Conservation (phyloP, 2,329 filamentous ascomycete genomes). For the Ceratocystis variospora region DNA sequence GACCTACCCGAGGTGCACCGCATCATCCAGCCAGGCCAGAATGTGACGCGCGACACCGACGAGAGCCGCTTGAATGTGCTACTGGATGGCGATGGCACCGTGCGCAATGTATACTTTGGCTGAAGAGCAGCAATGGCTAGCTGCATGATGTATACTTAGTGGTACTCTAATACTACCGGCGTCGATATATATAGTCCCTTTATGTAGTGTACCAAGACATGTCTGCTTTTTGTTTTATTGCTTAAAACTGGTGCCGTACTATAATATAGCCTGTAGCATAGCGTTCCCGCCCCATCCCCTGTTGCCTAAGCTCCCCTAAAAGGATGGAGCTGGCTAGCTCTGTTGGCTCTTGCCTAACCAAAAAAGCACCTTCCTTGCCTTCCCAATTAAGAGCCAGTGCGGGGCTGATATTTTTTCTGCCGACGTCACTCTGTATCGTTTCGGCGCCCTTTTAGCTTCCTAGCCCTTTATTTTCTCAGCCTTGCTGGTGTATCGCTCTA, state of each 20-base stretch:
- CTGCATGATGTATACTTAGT: no score
- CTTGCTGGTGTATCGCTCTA: background rate
- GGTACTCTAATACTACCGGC: no score
- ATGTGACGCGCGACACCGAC: constrained; percentile 45
- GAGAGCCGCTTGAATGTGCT: constrained; percentile 45
- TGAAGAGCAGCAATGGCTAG: constrained; percentile 23
- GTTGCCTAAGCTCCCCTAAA: background rate
- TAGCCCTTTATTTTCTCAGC: background rate
- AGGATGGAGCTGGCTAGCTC: background rate
- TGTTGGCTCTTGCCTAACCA: background rate
- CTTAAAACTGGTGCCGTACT: background rate
- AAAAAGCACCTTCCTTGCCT: constrained; percentile 16
- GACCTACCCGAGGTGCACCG: constrained; percentile 44
- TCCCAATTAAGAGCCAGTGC: constrained; percentile 14
- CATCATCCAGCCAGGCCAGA: constrained; percentile 42
- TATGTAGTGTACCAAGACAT: no score
- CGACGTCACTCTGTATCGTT: constrained; percentile 13
- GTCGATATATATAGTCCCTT: background rate
- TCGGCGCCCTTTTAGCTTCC: background rate
- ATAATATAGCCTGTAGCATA: background rate
- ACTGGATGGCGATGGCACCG: constrained; percentile 45
- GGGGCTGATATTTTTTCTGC: constrained; percentile 17
- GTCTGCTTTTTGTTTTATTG: background rate
- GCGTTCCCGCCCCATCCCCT: background rate
- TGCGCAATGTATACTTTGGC: constrained; percentile 45